Evolutionary conservation across 352 stramenopile genomes (phyloP).

Genomic region (Phytophthora constricta): DNA sequence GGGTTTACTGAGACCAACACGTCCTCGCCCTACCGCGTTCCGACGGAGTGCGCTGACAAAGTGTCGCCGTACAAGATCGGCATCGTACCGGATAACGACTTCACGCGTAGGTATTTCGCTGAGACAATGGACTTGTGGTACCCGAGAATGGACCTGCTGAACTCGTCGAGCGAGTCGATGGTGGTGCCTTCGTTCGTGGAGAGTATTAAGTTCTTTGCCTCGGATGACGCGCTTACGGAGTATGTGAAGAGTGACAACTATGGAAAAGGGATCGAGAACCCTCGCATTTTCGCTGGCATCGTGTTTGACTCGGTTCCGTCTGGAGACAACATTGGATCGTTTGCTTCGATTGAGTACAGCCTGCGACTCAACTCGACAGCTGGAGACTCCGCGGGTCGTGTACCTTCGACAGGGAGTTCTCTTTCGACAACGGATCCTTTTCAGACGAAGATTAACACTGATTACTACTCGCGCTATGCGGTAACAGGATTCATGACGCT

Average conservation of each 20-base stretch:
- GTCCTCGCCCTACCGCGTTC: slow-evolving; percentile 43
- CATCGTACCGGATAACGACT: slow-evolving; percentile 56
- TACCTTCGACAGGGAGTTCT: slow-evolving; percentile 44
- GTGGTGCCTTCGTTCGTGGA: slow-evolving; percentile 54
- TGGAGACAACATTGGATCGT: slow-evolving; percentile 41
- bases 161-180: slow-evolving; percentile 27
- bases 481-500: slow-evolving; percentile 65
- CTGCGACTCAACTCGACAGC: slow-evolving; percentile 64
- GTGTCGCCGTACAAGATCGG: slow-evolving; percentile 67
- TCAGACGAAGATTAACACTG: slow-evolving; percentile 40
- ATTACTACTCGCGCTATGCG: slow-evolving; percentile 56
- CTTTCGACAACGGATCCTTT: slow-evolving; percentile 39
- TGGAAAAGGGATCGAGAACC: slow-evolving; percentile 45
- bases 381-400: slow-evolving; percentile 30
- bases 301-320: slow-evolving; percentile 55
- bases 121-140: slow-evolving; percentile 61
- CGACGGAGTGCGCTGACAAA: slow-evolving; percentile 40
- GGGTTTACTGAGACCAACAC: slow-evolving; percentile 45
- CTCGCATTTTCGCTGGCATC: slow-evolving; percentile 57
- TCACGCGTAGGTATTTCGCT: slow-evolving; percentile 67
- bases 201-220: slow-evolving; percentile 56
- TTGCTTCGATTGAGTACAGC: slow-evolving; percentile 63
- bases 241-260: slow-evolving; percentile 58
- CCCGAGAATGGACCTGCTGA: slow-evolving; percentile 47
- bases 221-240: slow-evolving; percentile 41